Percentiles rank a stretch among this genome's conserved stretches.
Evolutionary conservation across 2,329 filamentous ascomycete species (phyloP).

Genomic region (Trichophyton equinum): DNA sequence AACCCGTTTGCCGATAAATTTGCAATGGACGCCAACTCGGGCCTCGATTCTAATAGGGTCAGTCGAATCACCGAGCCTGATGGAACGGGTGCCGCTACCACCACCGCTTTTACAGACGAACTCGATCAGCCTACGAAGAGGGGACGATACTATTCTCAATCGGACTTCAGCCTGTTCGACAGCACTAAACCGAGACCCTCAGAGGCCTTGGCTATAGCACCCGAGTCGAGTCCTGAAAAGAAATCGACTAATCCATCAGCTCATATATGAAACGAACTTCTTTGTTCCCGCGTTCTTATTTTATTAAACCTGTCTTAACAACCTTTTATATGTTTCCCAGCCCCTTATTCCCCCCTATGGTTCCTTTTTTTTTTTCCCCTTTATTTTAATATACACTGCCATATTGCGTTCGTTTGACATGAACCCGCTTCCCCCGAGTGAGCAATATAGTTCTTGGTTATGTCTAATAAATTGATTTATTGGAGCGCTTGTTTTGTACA

Average conservation of each 20-base stretch:
- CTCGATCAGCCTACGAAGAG: neutral
- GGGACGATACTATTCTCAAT: conserved; percentile 6
- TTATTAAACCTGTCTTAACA: neutral
- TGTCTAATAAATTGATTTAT: neutral
- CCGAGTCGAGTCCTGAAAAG: neutral
- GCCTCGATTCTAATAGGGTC: conserved; percentile 5
- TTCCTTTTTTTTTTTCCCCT: neutral
- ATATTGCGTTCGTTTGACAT: neutral
- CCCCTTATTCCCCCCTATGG: neutral
- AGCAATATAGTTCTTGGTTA: neutral
- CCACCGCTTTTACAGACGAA: neutral
- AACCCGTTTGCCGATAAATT: conserved; percentile 30
- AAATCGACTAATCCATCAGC: neutral
- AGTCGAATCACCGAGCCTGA: neutral
- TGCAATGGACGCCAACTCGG: conserved; percentile 11
- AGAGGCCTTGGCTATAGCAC: neutral
- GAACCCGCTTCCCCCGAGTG: neutral
- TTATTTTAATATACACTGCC: neutral
- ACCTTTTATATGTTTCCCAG: neutral
- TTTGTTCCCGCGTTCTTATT: neutral
- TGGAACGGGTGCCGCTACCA: neutral
- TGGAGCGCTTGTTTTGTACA: no score
- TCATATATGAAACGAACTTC: neutral
- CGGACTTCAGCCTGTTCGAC: conserved; percentile 4
- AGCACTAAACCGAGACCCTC: neutral